phyloP scores from a whole-genome alignment of 257 asterid species.

The Solanum piurae region DNA sequence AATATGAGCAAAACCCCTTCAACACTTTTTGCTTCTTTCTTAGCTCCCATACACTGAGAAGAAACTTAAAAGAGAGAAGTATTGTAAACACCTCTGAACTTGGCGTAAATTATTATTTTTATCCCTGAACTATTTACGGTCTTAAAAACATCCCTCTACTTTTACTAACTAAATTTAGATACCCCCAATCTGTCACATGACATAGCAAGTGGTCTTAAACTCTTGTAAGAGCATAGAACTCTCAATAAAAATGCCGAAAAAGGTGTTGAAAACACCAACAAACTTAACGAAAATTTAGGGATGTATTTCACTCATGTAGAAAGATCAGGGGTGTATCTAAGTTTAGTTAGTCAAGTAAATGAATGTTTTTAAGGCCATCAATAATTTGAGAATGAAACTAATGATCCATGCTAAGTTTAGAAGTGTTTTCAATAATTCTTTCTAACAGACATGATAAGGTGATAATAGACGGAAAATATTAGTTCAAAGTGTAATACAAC shows the following conservation, averaged over 20 bases:
- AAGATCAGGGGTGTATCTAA: background rate
- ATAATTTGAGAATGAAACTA: no score
- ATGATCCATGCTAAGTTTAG: no score
- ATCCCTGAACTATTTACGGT: rapidly evolving
- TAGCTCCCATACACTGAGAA: background rate
- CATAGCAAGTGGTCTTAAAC: background rate
- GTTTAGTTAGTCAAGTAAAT: no score
- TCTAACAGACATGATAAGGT: background rate
- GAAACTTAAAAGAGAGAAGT: no score
- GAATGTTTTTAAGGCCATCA: background rate
- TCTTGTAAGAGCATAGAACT: rapidly evolving
- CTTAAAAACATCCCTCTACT: background rate
- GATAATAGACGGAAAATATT: background rate
- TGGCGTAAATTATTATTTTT: rapidly evolving
- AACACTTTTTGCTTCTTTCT: background rate
- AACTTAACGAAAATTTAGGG: rapidly evolving
- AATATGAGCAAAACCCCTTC: background rate
- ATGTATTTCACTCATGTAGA: background rate
- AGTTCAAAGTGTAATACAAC: background rate
- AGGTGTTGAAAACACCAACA: background rate
- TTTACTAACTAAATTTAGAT: no score
- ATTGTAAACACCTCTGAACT: background rate
- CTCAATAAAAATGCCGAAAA: background rate
- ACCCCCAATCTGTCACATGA: background rate
- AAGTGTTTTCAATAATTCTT: no score